Percentiles rank a stretch among this genome's conserved stretches.
phyloP scores from a whole-genome alignment of 2,329 filamentous ascomycete species.

The Diaporthe vexans region DNA sequence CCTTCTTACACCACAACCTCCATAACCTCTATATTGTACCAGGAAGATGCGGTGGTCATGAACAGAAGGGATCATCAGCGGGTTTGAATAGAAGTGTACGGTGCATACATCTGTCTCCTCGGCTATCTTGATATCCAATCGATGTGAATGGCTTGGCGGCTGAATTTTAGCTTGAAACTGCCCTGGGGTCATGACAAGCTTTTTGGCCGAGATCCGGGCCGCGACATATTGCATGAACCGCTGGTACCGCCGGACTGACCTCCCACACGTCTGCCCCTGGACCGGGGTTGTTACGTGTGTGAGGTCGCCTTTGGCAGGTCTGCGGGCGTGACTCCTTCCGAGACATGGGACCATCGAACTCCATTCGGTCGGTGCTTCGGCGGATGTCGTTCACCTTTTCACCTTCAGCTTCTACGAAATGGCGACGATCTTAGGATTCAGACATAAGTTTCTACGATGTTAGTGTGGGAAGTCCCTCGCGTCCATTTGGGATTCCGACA shows the following conservation, averaged over 20 bases:
- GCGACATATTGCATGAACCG: background rate
- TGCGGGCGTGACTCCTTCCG: background rate
- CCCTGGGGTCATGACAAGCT: background rate
- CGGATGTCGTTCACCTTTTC: background rate
- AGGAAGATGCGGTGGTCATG: too few relatives aligned
- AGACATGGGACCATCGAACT: background rate
- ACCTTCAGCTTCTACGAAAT: too few relatives aligned
- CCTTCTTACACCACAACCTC: too few relatives aligned
- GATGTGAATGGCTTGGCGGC: too few relatives aligned
- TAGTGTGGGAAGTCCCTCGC: too few relatives aligned
- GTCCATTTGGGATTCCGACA: too few relatives aligned
- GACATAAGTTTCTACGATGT: too few relatives aligned
- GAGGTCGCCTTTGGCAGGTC: background rate
- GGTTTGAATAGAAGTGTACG: background rate
- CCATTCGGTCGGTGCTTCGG: background rate
- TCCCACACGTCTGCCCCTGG: background rate
- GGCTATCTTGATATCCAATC: too few relatives aligned
- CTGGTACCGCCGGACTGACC: background rate
- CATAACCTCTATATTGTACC: too few relatives aligned
- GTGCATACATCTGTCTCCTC: background rate
- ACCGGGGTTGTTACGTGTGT: background rate
- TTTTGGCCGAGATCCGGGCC: conserved; percentile 17
- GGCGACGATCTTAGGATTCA: too few relatives aligned
- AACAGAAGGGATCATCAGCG: too few relatives aligned
- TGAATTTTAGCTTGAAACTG: background rate